phyloP scores from a whole-genome alignment of 352 stramenopile species.

The Phytophthora ohioensis region DNA sequence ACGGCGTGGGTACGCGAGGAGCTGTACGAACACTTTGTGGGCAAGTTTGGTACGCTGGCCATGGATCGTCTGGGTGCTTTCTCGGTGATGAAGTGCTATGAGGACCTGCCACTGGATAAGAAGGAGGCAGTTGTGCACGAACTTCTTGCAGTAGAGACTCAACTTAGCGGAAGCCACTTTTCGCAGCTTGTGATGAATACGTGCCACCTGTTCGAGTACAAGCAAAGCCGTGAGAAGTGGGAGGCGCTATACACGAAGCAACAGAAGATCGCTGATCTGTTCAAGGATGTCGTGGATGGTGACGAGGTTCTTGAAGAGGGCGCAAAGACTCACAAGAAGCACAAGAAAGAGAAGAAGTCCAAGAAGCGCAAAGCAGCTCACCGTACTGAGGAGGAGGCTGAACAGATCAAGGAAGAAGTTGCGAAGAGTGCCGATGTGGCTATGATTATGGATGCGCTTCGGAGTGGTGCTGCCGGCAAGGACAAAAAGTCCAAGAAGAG shows the following conservation, averaged over 20 bases:
- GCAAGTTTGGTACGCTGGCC: slow-evolving; percentile 73
- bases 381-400: slow-evolving; percentile 36
- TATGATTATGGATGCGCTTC: slow-evolving; percentile 75
- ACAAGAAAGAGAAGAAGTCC: slow-evolving; percentile 51
- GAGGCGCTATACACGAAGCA: slow-evolving; percentile 79
- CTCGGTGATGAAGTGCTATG: slow-evolving; percentile 87
- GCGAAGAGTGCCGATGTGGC: slow-evolving; percentile 62
- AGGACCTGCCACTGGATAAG: slow-evolving; percentile 61
- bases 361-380: slow-evolving; percentile 56
- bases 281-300: slow-evolving; percentile 75
- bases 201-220: slow-evolving; percentile 83
- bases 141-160: slow-evolving; percentile 70
- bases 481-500: slow-evolving; percentile 55
- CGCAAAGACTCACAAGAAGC: slow-evolving; percentile 35
- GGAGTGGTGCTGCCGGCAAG: slow-evolving; percentile 38
- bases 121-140: slow-evolving; percentile 81
- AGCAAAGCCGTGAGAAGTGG: slow-evolving; percentile 83
- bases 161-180: slow-evolving; percentile 83
- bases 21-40: slow-evolving; percentile 75
- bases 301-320: slow-evolving; percentile 27
- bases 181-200: slow-evolving; percentile 86
- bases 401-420: slow-evolving; percentile 43
- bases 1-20: slow-evolving; percentile 69
- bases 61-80: slow-evolving; percentile 82
- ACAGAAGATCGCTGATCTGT: slow-evolving; percentile 80